Evolutionary conservation across 2,329 filamentous ascomycete genomes (phyloP).

Genomic region (Talaromyces sp.): DNA sequence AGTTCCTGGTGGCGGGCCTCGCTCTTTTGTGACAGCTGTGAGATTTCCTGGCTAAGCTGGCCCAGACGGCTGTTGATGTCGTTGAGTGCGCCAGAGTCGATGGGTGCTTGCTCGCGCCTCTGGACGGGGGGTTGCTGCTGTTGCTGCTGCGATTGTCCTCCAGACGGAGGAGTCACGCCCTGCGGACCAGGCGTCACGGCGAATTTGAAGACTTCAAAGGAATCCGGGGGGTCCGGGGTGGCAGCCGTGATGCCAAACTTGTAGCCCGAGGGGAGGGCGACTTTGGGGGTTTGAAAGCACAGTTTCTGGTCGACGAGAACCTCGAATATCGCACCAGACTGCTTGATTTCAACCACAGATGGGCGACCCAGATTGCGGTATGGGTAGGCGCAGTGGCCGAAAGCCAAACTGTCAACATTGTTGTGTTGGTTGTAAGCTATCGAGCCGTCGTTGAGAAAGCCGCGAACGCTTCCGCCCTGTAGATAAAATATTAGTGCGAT

Average conservation of each 20-base stretch:
- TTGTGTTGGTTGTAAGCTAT: conserved; percentile 72
- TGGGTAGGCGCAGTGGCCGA: conserved; percentile 83
- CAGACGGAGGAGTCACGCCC: conserved; percentile 28
- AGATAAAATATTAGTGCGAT: background rate
- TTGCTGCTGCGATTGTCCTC: conserved; percentile 21
- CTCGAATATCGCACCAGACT: conserved; percentile 59
- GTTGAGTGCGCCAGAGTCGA: conserved; percentile 60
- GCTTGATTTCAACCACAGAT: conserved; percentile 72
- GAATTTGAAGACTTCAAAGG: conserved; percentile 88
- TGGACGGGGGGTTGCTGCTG: conserved; percentile 24
- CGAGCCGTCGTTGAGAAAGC: conserved; percentile 87
- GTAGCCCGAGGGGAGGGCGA: conserved; percentile 75
- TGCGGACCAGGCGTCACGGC: conserved; percentile 46
- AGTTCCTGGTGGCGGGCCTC: conserved; percentile 51
- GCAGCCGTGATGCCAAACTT: conserved; percentile 82
- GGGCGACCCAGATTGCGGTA: conserved; percentile 90
- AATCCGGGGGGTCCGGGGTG: conserved; percentile 86
- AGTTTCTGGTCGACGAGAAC: conserved; percentile 73
- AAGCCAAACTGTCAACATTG: conserved; percentile 78
- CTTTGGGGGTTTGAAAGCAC: conserved; percentile 77
- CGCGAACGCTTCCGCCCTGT: conserved; percentile 72
- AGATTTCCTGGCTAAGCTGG: conserved; percentile 54
- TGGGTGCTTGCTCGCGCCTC: conserved; percentile 35
- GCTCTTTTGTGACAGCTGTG: conserved; percentile 46
- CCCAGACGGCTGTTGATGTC: conserved; percentile 81